Percentiles rank a stretch among this genome's conserved stretches.
These are phyloP conservation scores for Oryza rufipogon DNA, from an alignment of 176 grass and related monocot species.

Conservation along the genomic window DNA sequence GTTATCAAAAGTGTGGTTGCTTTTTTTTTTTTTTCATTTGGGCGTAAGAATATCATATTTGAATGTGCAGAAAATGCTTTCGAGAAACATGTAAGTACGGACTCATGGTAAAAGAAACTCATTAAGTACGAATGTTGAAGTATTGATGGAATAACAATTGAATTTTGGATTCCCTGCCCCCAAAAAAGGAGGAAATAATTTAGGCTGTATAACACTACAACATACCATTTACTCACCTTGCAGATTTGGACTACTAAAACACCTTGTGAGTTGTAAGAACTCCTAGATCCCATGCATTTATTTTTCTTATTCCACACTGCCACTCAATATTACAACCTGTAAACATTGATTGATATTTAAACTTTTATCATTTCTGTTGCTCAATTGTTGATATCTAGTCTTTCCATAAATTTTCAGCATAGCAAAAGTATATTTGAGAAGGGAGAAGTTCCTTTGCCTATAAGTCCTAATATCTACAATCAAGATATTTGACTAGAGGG, in stretches of 20 bases:
- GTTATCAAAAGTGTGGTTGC: slow-evolving; percentile 17
- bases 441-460: slow-evolving; percentile 13
- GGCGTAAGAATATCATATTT: background rate
- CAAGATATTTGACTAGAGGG: background rate
- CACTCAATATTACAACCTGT: background rate
- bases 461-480: slow-evolving; percentile 26
- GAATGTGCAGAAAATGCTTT: background rate
- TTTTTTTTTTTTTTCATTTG: background rate
- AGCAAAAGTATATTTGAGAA: slow-evolving; percentile 10
- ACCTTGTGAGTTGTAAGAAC: background rate
- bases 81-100: background rate
- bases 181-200: background rate
- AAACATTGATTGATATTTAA: slow-evolving; percentile 23
- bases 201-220: slow-evolving; percentile 4
- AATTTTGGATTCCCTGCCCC: background rate
- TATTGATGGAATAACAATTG: background rate
- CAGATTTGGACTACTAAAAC: slow-evolving; percentile 3
- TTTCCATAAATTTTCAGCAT: slow-evolving; percentile 5
- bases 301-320: background rate
- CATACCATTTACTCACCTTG: background rate
- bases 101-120: slow-evolving; percentile 12
- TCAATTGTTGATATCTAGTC: background rate
- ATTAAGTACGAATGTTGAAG: background rate
- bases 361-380: background rate
- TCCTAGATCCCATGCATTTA: background rate